Percentiles rank a stretch among this genome's conserved stretches.
phyloP scores from a whole-genome alignment of 768 basidiomycete genomes.

The Lactarius hatsudake region DNA sequence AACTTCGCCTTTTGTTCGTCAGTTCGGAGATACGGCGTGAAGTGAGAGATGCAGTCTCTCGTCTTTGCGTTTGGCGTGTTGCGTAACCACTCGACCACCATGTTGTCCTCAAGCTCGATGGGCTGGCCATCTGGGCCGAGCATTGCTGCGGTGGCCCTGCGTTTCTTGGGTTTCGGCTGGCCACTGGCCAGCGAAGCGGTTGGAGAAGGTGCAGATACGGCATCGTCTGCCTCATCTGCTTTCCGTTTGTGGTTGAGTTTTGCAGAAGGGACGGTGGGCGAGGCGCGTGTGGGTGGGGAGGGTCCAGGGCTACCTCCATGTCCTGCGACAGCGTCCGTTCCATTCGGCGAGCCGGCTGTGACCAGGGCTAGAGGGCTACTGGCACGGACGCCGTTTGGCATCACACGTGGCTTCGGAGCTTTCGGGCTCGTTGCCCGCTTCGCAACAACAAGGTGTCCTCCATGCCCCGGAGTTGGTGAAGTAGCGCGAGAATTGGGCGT shows the following conservation, averaged over 20 bases:
- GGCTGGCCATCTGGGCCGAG: slow-evolving; percentile 40
- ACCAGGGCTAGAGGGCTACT: slow-evolving; percentile 53
- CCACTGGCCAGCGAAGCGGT: slow-evolving; percentile 28
- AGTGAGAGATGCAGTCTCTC: slow-evolving; percentile 76
- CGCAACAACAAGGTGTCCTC: slow-evolving; percentile 77
- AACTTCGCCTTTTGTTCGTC: slow-evolving; percentile 69
- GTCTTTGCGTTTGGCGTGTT: slow-evolving; percentile 69
- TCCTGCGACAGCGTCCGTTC: slow-evolving; percentile 35
- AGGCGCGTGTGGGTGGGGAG: slow-evolving; percentile 35
- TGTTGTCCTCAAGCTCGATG: slow-evolving; percentile 56
- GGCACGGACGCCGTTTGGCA: slow-evolving; percentile 46
- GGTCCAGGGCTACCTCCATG: slow-evolving; percentile 28
- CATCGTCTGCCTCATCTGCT: slow-evolving; percentile 38
- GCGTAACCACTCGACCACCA: slow-evolving; percentile 76
- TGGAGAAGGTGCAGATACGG: slow-evolving; percentile 11
- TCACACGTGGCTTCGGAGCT: slow-evolving; percentile 53
- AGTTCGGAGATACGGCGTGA: slow-evolving; percentile 70
- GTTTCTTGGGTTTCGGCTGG: slow-evolving; percentile 53
- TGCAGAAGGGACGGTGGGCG: slow-evolving; percentile 9
- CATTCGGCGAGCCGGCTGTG: slow-evolving; percentile 32
- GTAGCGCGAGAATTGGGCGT: slow-evolving; percentile 51
- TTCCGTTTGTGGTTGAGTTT: slow-evolving; percentile 60
- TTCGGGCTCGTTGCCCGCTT: slow-evolving; percentile 86
- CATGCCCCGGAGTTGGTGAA: slow-evolving; percentile 58
- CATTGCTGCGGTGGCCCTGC: slow-evolving; percentile 39